These are phyloP conservation scores for Calonectria ilicicola DNA, from an alignment of 2,329 filamentous ascomycete genomes.

Conservation along the genomic window DNA sequence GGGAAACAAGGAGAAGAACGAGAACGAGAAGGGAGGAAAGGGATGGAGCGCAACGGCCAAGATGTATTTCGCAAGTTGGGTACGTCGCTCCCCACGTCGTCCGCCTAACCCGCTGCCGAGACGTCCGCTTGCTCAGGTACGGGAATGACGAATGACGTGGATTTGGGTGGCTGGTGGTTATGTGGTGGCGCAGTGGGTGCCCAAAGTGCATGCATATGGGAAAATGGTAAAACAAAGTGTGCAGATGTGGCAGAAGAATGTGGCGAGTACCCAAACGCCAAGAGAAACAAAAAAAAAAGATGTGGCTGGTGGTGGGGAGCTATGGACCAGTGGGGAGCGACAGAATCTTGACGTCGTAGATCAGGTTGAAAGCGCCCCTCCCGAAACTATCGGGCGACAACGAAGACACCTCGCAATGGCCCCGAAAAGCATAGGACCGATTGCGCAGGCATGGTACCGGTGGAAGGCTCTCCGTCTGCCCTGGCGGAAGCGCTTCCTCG, in stretches of 20 bases:
- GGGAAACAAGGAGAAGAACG: not conserved
- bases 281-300: not conserved
- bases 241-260: slow-evolving; percentile 3
- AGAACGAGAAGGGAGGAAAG: not conserved
- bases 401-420: slow-evolving; percentile 45
- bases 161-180: slow-evolving; percentile 40
- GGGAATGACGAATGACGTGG: slow-evolving; percentile 40
- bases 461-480: slow-evolving; percentile 74
- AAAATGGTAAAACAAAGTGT: slow-evolving; percentile 12
- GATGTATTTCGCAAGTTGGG: slow-evolving; percentile 21
- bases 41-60: not conserved
- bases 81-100: slow-evolving; percentile 22
- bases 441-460: slow-evolving; percentile 63
- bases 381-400: slow-evolving; percentile 19
- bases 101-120: slow-evolving; percentile 22
- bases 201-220: slow-evolving; percentile 26
- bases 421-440: slow-evolving; percentile 50
- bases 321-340: not conserved
- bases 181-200: slow-evolving; percentile 33
- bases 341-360: slow-evolving; percentile 28
- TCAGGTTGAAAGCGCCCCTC: slow-evolving; percentile 26
- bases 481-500: slow-evolving; percentile 73
- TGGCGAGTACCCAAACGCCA: not conserved
- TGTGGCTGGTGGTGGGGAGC: slow-evolving; percentile 27
- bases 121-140: slow-evolving; percentile 8